Percentiles rank a stretch among this genome's conserved stretches.
Evolutionary conservation across 345 rosid species (phyloP).

Genomic region (Murraya paniculata): DNA sequence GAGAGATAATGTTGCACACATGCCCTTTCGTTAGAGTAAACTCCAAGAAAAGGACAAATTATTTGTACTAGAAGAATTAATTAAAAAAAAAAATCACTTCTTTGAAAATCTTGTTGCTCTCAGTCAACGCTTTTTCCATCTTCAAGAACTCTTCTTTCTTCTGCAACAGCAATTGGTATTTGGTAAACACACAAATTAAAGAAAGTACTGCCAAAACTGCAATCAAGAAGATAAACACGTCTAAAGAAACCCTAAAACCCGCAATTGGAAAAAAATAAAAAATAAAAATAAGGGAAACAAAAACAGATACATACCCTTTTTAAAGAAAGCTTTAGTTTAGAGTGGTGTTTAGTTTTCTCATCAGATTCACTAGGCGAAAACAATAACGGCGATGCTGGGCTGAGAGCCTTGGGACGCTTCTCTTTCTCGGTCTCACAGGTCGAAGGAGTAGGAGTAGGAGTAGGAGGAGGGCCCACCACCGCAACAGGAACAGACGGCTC

Average conservation of each 20-base stretch:
- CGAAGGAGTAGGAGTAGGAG: not conserved
- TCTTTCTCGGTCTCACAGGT: slow-evolving; percentile 8
- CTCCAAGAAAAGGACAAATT: slow-evolving; percentile 14
- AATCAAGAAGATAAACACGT: not conserved
- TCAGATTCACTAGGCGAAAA: slow-evolving; percentile 39
- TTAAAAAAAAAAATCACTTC: slow-evolving; percentile 17
- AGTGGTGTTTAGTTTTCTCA: slow-evolving; percentile 21
- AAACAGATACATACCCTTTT: slow-evolving; percentile 22
- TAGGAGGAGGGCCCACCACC: not conserved
- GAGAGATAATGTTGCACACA: not conserved
- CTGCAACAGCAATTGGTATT: slow-evolving; percentile 16
- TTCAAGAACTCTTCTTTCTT: slow-evolving; percentile 22
- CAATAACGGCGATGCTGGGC: slow-evolving; percentile 39
- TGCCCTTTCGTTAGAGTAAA: not conserved
- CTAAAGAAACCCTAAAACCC: not conserved
- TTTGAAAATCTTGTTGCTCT: slow-evolving; percentile 10
- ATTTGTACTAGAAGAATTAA: not conserved
- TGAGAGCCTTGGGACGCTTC: slow-evolving; percentile 21
- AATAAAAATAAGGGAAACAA: not conserved
- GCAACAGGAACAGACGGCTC: not conserved
- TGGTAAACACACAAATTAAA: not conserved
- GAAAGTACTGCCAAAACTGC: not conserved
- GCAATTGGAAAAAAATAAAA: not conserved
- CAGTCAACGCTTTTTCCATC: not conserved
- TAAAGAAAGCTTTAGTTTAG: slow-evolving; percentile 19